phyloP scores from a whole-genome alignment of 352 stramenopile genomes.

The Phytophthora pistaciae region DNA sequence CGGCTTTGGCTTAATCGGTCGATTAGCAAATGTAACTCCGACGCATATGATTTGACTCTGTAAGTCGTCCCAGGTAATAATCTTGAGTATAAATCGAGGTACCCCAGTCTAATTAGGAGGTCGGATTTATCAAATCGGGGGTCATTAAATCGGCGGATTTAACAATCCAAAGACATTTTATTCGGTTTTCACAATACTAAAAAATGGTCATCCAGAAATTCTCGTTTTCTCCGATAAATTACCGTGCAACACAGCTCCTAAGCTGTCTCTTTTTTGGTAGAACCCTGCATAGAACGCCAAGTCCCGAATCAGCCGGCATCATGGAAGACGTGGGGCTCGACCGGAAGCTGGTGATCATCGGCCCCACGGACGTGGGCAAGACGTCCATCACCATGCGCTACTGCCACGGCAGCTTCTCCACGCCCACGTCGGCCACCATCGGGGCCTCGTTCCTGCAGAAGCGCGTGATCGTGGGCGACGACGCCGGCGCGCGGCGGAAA shows the following conservation, averaged over 20 bases:
- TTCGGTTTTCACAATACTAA: no score
- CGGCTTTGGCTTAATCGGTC: no score
- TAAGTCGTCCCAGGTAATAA: no score
- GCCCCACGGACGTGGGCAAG: conserved; percentile 89
- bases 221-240: neutral
- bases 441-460: conserved; percentile 91
- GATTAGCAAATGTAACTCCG: no score
- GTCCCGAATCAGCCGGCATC: conserved; percentile 10
- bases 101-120: no score
- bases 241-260: neutral
- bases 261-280: neutral
- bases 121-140: no score
- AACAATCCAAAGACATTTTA: no score
- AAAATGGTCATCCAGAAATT: no score
- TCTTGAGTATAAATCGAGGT: no score
- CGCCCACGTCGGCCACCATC: conserved; percentile 86
- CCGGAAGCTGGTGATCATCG: conserved; percentile 92
- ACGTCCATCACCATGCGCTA: conserved; percentile 92
- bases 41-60: no score
- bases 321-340: conserved; percentile 91
- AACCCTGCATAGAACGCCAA: neutral
- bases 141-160: no score
- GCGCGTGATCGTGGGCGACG: conserved; percentile 73
- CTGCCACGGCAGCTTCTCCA: conserved; percentile 88
- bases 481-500: conserved; percentile 61